Base-by-base conservation (phyloP, 306 rosid genomes). In the Gastrolobium bilobum region DNA sequence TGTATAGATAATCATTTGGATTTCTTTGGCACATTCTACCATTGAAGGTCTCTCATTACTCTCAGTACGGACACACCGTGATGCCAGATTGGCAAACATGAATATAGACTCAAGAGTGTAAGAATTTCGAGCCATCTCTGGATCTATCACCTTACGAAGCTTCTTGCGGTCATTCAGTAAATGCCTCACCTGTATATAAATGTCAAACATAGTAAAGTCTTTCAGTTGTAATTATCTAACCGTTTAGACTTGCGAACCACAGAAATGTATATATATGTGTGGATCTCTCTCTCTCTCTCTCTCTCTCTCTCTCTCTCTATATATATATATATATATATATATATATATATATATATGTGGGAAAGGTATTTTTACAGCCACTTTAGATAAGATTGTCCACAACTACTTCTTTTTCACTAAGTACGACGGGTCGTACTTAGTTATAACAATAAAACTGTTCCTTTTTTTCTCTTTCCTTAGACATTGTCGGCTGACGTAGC, bases 81-180 rank as follows among this genome's bases (percentile, higher is more conserved):
- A 93, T 64, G 97, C 98, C 62, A 93, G 75, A 65, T 91, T 93
- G 5, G 98, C 97, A 75, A 91, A 91, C 91, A 88, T 88, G 81
- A 74, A 59, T 63, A 88, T 82, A 44, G 98, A 91, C 77, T 88
- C 94, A 75, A 93, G 62, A 30, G 86, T 88, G 84, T 86, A 89
- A 43, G 94, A 82, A 62, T 85, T 87, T 82, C 90, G 89, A 70
- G 82, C 66, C 84, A 93, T 60, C 44, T 91, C 93, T 42, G 90
- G 81, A 85, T 91, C 98, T 81, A 89, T 87, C 85, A 91, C 94
- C 63, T 85, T 93, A 5, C 87, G 85, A 9, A 91, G 87, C 84
- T 87, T 91, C 89, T 85, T 93, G 47, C 88, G 33, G 2, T 93
- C 96, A 42, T 93, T 93, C 70, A 89, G 48, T 75, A 93, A 86